A percentile compares a stretch with the other conserved stretches of the same genome.
phyloP scores from a whole-genome alignment of 768 basidiomycete genomes.

The Lactifluus rugatus region DNA sequence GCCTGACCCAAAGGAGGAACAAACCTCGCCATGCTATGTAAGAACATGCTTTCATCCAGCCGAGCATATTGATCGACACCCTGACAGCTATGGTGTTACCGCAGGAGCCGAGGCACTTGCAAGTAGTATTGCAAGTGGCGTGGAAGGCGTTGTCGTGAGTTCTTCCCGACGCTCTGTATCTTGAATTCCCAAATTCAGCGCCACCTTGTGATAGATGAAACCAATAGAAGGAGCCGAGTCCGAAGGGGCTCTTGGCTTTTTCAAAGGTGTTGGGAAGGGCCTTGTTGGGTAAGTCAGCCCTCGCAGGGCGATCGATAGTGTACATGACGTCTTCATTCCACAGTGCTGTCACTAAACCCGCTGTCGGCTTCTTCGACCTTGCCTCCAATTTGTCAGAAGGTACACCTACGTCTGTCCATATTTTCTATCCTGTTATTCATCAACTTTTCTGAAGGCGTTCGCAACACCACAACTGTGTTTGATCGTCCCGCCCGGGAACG shows the following conservation, averaged over 20 bases:
- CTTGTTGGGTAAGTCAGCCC: conserved; percentile 65
- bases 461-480: conserved; percentile 97
- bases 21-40: conserved; percentile 93
- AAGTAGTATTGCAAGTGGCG: conserved; percentile 86
- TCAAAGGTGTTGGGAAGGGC: conserved; percentile 96
- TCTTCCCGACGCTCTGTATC: conserved; percentile 4
- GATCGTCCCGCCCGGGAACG: conserved; percentile 87
- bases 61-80: background rate
- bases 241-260: conserved; percentile 91
- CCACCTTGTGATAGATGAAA: conserved; percentile 64
- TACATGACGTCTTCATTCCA: background rate
- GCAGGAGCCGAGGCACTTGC: conserved; percentile 93
- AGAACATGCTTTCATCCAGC: conserved; percentile 21
- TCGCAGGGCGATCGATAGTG: background rate
- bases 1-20: conserved; percentile 86
- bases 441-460: conserved; percentile 53
- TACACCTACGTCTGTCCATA: conserved; percentile 23
- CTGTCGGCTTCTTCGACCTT: conserved; percentile 92
- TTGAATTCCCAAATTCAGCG: background rate
- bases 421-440: background rate
- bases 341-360: conserved; percentile 91
- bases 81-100: conserved; percentile 79
- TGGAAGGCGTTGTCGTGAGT: conserved; percentile 87
- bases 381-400: conserved; percentile 93
- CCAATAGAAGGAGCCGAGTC: conserved; percentile 95